phyloP scores from a whole-genome alignment of 2,329 filamentous ascomycete species.

The Pseudocercospora fijiensis region DNA sequence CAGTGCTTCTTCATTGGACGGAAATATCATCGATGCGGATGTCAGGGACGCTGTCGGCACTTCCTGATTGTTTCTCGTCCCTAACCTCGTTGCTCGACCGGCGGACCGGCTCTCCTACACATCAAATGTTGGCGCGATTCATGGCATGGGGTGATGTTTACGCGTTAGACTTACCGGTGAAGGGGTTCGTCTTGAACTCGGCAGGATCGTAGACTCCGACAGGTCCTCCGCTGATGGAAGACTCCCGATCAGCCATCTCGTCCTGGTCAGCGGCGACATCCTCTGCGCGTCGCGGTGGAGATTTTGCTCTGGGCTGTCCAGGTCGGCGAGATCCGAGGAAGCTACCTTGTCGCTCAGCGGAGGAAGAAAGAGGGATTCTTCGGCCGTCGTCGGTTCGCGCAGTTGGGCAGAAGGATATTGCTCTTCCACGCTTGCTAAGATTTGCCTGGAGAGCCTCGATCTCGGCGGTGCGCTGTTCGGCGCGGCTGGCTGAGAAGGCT shows the following conservation, averaged over 20 bases:
- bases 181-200: conserved; percentile 35
- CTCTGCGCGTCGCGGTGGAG: conserved; percentile 33
- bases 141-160: conserved; percentile 4
- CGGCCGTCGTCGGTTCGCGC: conserved; percentile 38
- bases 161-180: conserved; percentile 33
- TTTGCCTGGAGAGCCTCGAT: conserved; percentile 37
- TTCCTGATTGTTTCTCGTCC: conserved; percentile 26
- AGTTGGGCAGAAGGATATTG: conserved; percentile 37
- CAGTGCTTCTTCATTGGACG: conserved; percentile 22
- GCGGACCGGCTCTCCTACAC: conserved; percentile 29
- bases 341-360: conserved; percentile 21
- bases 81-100: conserved; percentile 26
- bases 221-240: conserved; percentile 21
- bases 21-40: conserved; percentile 38
- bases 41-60: conserved; percentile 32
- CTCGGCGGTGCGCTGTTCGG: conserved; percentile 37
- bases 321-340: conserved; percentile 20
- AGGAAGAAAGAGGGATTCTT: conserved; percentile 32
- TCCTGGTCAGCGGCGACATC: conserved; percentile 34
- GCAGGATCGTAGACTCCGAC: conserved; percentile 27
- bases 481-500: conserved; percentile 37
- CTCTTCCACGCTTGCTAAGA: conserved; percentile 36
- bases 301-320: conserved; percentile 27
- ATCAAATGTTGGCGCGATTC: conserved; percentile 17
- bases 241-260: conserved; percentile 32